Conservation (phyloP, 2,329 filamentous ascomycete genomes). For the Colletotrichum sp. region DNA sequence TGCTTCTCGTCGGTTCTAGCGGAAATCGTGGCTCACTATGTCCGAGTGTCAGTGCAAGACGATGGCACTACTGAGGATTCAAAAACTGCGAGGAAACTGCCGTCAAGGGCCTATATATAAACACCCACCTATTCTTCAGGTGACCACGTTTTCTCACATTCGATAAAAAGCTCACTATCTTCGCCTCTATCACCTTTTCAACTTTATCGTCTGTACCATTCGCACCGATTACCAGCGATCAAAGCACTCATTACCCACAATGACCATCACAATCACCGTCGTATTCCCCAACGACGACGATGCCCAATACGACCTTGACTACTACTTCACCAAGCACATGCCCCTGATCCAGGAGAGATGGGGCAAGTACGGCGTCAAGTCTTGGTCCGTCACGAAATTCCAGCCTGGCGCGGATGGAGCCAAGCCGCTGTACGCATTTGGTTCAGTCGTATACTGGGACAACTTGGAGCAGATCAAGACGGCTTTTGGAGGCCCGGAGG, state of each 20-base stretch:
- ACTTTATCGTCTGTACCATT: too few relatives aligned
- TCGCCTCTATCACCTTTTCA: too few relatives aligned
- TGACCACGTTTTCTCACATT: too few relatives aligned
- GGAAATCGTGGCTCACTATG: fast-evolving
- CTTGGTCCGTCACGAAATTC: not conserved
- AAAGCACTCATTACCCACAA: not conserved
- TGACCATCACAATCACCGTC: not conserved
- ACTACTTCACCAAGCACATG: not conserved
- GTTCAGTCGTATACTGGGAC: not conserved
- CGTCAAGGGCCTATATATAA: not conserved
- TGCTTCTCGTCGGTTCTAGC: not conserved
- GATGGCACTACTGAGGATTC: fast-evolving
- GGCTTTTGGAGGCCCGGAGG: not conserved
- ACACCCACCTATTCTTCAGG: not conserved
- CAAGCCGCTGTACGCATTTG: not conserved
- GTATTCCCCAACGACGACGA: not conserved
- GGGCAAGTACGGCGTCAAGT: not conserved
- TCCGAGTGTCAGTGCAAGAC: not conserved
- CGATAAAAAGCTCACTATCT: too few relatives aligned
- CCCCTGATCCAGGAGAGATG: not conserved
- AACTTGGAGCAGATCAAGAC: not conserved
- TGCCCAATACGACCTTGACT: not conserved
- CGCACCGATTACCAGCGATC: too few relatives aligned
- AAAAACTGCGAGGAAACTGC: not conserved
- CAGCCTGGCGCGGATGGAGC: not conserved